phyloP scores from a whole-genome alignment of 140 eudicot species.

The Artemisia princeps region DNA sequence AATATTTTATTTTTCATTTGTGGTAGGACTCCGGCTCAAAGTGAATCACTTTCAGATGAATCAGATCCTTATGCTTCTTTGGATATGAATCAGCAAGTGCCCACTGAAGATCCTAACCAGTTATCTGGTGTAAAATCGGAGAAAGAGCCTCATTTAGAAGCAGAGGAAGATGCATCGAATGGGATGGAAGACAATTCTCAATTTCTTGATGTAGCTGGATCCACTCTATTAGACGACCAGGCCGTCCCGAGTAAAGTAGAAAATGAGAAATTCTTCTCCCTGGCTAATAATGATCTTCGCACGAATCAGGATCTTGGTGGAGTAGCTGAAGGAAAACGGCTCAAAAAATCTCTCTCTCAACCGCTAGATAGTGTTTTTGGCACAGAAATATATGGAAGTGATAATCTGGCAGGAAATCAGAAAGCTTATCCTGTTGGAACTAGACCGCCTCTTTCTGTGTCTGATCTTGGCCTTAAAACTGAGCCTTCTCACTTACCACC shows the following conservation, averaged over 20 bases:
- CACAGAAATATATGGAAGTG: constrained; percentile 26
- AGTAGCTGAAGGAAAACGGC: constrained; percentile 32
- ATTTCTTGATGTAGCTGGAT: constrained; percentile 41
- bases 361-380: constrained; percentile 26
- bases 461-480: constrained; percentile 68
- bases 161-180: constrained; percentile 28
- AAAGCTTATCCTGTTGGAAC: constrained; percentile 26
- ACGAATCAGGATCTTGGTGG: constrained; percentile 28
- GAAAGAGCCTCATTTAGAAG: constrained; percentile 36
- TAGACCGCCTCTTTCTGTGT: constrained; percentile 42
- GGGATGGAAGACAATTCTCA: constrained; percentile 34
- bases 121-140: constrained; percentile 27
- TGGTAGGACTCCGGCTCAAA: constrained; percentile 85
- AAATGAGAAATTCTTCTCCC: constrained; percentile 25
- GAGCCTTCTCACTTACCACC: constrained; percentile 78
- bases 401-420: constrained; percentile 30
- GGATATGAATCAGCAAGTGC: constrained; percentile 44
- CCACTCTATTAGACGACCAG: constrained; percentile 30
- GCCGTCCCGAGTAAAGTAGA: constrained; percentile 27
- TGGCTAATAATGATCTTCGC: constrained; percentile 27
- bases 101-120: constrained; percentile 40
- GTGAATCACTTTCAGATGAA: constrained; percentile 72
- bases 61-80: constrained; percentile 60
- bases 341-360: constrained; percentile 41
- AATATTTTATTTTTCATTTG: constrained; percentile 9